Evolutionary conservation across 2,329 filamentous ascomycete species (phyloP), one percentile per base, ranked within the genome.

Genomic region (Aaosphaeria pasadenensis): DNA sequence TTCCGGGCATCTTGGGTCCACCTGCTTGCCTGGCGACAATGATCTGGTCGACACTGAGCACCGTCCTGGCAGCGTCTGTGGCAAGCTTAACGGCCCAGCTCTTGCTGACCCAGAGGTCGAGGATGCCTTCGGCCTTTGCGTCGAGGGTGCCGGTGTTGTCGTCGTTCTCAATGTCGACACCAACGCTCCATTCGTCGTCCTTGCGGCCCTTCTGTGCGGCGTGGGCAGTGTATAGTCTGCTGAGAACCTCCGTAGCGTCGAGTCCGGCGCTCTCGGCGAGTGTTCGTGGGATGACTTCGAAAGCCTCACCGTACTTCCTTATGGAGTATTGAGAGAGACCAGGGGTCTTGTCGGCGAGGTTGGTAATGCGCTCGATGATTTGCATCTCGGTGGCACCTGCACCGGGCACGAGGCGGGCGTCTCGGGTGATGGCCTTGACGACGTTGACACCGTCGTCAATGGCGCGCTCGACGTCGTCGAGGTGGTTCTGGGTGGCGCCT

Each of bases 401-500:
- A 56, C 94, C 94, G 35, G 94, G 91, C 0, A 99, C 91, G 49
- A 99, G 80, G 55, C 91, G 83, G 5, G 92, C 78, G 69, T 99
- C 95, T 70, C 89, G 89, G 53, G 94, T 97, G 70, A 99, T 95
- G 56, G 94, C 94, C 78, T 99, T 99, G 71, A 99, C 88, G 45
- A 95, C 95, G 67, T 97, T 99, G 71, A 99, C 94, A 56, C 94
- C 94, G 60, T 99, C 94, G 63, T 99, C 94, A 48, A 99, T 91
- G 44, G 94, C 94, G 55, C 94, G 87, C 80, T 99, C 94, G 33
- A 99, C 83, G 62, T 99, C 94, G 66, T 99, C 94, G 28, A 99
- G 84, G 72, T 97, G 90, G 77, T 99, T 99, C 74, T 97, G 92
- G 5, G 94, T 99, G 17, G 94, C 94, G 43, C 95, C 94, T 56